Conservation (phyloP, 2,329 filamentous ascomycete species). For the Fusarium chuoi region DNA sequence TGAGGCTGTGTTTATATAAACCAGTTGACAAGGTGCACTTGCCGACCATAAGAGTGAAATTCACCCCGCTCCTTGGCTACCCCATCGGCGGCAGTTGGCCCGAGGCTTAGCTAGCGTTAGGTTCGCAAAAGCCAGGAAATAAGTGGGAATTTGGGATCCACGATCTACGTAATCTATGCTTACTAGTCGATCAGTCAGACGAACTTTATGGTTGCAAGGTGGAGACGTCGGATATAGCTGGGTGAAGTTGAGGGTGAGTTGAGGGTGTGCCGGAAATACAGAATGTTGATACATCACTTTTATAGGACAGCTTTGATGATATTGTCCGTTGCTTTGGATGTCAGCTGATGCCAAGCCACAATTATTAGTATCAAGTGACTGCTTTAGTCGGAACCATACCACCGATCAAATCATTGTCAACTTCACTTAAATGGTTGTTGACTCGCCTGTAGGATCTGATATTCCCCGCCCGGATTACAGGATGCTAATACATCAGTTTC, state of each 20-base stretch:
- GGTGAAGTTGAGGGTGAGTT: not conserved
- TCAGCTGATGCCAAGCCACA: not conserved
- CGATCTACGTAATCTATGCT: constrained; percentile 7
- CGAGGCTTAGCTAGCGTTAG: not conserved
- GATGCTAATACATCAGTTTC: not conserved
- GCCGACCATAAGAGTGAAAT: not conserved
- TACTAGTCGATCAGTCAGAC: constrained; percentile 27
- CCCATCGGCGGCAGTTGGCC: not conserved
- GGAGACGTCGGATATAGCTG: not conserved
- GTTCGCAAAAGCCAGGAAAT: not conserved
- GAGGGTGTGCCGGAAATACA: not conserved
- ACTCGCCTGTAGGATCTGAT: not conserved
- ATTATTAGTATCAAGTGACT: not conserved
- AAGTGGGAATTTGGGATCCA: not conserved
- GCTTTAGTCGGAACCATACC: not conserved
- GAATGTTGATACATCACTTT: not conserved
- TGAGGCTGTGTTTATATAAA: not conserved
- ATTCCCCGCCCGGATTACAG: not conserved
- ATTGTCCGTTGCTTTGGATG: not conserved
- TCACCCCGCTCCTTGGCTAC: not conserved
- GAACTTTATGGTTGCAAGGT: not conserved
- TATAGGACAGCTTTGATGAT: not conserved
- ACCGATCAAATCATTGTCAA: not conserved
- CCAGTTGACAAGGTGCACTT: not conserved
- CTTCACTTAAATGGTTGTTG: not conserved